phyloP scores from a whole-genome alignment of 176 grass and related monocot genomes.

The Chloris gayana region DNA sequence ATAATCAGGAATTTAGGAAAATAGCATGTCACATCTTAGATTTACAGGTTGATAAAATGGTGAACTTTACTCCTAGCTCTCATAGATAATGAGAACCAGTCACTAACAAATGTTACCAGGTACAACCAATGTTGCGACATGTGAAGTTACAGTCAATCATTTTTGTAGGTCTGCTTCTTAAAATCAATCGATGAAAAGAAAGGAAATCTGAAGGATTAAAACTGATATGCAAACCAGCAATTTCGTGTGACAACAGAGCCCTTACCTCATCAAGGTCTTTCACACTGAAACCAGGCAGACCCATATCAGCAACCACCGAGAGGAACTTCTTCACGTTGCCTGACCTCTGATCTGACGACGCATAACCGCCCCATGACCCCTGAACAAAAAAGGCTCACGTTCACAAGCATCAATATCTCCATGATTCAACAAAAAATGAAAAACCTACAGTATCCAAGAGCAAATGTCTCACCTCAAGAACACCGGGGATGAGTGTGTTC shows the following conservation, averaged over 20 bases:
- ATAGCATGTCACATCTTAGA: slow-evolving; percentile 5
- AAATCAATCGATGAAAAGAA: background rate
- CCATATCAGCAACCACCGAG: slow-evolving; percentile 64
- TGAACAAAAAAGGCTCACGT: slow-evolving; percentile 27
- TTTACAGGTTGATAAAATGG: slow-evolving; percentile 5
- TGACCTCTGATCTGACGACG: slow-evolving; percentile 40
- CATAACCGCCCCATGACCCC: slow-evolving; percentile 50
- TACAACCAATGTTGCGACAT: slow-evolving; percentile 23
- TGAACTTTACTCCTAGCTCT: background rate
- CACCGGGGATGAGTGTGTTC: slow-evolving; percentile 53
- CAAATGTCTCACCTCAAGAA: slow-evolving; percentile 43
- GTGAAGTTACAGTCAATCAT: slow-evolving; percentile 15
- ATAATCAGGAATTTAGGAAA: background rate
- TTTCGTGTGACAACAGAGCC: slow-evolving; percentile 8
- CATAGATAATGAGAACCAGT: background rate
- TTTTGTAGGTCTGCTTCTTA: slow-evolving; percentile 20
- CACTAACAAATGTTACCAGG: slow-evolving; percentile 4
- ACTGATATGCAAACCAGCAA: slow-evolving; percentile 17
- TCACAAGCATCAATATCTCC: slow-evolving; percentile 23
- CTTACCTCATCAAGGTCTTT: slow-evolving; percentile 82
- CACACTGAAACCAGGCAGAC: slow-evolving; percentile 67
- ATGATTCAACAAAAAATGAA: background rate
- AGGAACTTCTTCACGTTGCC: slow-evolving; percentile 76
- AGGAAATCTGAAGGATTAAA: background rate
- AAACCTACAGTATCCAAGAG: background rate